Evolutionary conservation across 345 rosid species (phyloP).

Genomic region (Acer yangbiense): DNA sequence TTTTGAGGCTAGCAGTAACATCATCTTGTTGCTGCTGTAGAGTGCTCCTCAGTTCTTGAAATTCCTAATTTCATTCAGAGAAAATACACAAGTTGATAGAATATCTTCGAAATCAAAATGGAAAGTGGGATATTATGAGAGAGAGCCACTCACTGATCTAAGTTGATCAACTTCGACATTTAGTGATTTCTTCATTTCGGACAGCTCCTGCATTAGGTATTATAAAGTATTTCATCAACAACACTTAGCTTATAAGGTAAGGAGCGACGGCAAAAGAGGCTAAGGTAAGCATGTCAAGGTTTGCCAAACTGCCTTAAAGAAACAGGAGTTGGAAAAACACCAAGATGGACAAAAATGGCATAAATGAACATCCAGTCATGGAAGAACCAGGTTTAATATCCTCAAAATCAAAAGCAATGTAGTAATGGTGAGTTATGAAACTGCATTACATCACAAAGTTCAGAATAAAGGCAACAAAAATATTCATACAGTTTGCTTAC

Average conservation of each 20-base stretch:
- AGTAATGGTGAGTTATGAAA: neutral
- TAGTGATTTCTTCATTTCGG: slow-evolving; percentile 68
- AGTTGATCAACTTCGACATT: slow-evolving; percentile 84
- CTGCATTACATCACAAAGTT: neutral
- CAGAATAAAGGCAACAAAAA: neutral
- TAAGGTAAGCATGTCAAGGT: neutral
- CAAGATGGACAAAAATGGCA: neutral
- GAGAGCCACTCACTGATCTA: slow-evolving; percentile 49
- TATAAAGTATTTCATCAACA: neutral
- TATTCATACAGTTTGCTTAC: neutral
- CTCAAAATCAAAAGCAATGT: neutral
- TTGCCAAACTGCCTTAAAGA: neutral
- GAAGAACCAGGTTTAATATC: neutral
- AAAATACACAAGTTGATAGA: neutral
- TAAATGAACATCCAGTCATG: neutral
- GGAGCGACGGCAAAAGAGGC: no score
- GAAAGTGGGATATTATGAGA: neutral
- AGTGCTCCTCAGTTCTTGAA: slow-evolving; percentile 68
- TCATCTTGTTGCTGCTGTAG: slow-evolving; percentile 88
- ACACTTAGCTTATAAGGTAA: neutral
- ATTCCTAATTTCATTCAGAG: slow-evolving; percentile 46
- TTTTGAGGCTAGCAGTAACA: slow-evolving; percentile 62
- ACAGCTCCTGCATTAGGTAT: slow-evolving; percentile 58
- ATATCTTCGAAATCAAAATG: neutral
- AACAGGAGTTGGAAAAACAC: neutral